These are phyloP conservation scores for Exophiala sideris DNA, from an alignment of 2,329 filamentous ascomycete genomes.

Conservation along the genomic window DNA sequence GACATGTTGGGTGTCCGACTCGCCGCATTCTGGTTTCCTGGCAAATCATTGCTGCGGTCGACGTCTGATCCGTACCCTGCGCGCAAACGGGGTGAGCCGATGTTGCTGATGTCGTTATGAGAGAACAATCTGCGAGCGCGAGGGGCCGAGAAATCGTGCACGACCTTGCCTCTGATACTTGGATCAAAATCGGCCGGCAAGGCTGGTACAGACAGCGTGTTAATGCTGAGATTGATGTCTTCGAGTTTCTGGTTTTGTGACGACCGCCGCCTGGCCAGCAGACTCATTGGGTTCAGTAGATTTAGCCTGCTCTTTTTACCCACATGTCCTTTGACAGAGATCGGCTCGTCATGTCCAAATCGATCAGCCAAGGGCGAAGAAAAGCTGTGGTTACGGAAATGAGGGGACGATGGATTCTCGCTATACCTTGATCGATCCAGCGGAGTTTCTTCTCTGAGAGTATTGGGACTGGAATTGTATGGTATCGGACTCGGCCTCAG, in stretches of 20 bases:
- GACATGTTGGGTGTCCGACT: constrained; percentile 11
- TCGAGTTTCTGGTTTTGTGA: constrained; percentile 50
- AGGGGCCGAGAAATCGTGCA: constrained; percentile 64
- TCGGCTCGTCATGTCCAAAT: constrained; percentile 15
- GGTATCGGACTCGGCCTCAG: constrained; percentile 7
- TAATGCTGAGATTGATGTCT: constrained; percentile 49
- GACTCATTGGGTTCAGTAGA: constrained; percentile 59
- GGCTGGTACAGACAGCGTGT: constrained; percentile 46
- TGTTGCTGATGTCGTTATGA: constrained; percentile 20
- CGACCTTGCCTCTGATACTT: constrained; percentile 59
- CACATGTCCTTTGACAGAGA: constrained; percentile 32
- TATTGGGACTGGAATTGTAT: constrained; percentile 1
- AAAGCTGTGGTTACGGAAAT: constrained; percentile 19
- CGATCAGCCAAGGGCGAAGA: constrained; percentile 8
- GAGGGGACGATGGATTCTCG: constrained; percentile 18
- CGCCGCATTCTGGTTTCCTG: neutral
- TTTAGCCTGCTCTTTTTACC: constrained; percentile 51
- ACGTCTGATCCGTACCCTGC: constrained; percentile 11
- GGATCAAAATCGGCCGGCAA: constrained; percentile 62
- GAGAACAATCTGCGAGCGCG: constrained; percentile 45
- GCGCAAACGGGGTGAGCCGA: constrained; percentile 15
- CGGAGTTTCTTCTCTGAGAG: constrained; percentile 7
- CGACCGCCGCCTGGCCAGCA: constrained; percentile 56
- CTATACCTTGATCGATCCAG: constrained; percentile 11
- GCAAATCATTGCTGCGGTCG: constrained; percentile 3